Percentiles rank a stretch among this genome's conserved stretches.
Evolutionary conservation across 2,329 filamentous ascomycete species (phyloP).

Genomic region (Pyrenochaeta sp.): DNA sequence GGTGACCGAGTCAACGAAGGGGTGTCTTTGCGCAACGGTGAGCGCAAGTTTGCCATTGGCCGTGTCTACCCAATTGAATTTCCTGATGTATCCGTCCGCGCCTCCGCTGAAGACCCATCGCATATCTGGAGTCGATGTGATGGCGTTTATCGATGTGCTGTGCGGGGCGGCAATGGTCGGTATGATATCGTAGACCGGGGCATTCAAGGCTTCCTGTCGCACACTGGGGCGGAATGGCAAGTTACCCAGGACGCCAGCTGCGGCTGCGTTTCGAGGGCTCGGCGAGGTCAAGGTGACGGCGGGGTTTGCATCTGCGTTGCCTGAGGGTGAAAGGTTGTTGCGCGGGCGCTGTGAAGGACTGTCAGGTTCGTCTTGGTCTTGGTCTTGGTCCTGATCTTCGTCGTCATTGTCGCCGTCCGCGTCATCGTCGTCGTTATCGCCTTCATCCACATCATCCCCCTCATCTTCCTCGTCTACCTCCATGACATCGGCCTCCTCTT

Average conservation of each 20-base stretch:
- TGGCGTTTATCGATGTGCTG: slow-evolving; percentile 91
- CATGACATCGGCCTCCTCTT: slow-evolving; percentile 49
- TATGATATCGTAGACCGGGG: slow-evolving; percentile 88
- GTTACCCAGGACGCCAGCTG: slow-evolving; percentile 35
- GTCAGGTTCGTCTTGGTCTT: slow-evolving; percentile 55
- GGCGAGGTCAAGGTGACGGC: slow-evolving; percentile 58
- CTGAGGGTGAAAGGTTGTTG: slow-evolving; percentile 30
- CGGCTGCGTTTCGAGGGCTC: slow-evolving; percentile 48
- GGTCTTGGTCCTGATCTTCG: slow-evolving; percentile 51
- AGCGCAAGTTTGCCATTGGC: slow-evolving; percentile 93
- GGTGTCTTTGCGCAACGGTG: slow-evolving; percentile 93
- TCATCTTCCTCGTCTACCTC: slow-evolving; percentile 42
- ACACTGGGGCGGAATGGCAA: slow-evolving; percentile 66
- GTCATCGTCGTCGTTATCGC: slow-evolving; percentile 53
- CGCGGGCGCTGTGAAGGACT: slow-evolving; percentile 50
- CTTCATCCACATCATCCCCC: slow-evolving; percentile 51
- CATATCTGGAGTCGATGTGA: slow-evolving; percentile 91
- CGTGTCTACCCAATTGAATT: slow-evolving; percentile 94
- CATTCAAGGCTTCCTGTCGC: slow-evolving; percentile 80
- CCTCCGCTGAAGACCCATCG: slow-evolving; percentile 95
- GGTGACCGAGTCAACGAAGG: slow-evolving; percentile 95
- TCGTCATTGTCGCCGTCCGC: slow-evolving; percentile 51
- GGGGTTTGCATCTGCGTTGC: slow-evolving; percentile 50
- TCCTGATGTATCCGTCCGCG: slow-evolving; percentile 92
- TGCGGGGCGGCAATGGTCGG: slow-evolving; percentile 97